phyloP scores from a whole-genome alignment of 495 filamentous ascomycete genomes.

The Durotheca rogersii region DNA sequence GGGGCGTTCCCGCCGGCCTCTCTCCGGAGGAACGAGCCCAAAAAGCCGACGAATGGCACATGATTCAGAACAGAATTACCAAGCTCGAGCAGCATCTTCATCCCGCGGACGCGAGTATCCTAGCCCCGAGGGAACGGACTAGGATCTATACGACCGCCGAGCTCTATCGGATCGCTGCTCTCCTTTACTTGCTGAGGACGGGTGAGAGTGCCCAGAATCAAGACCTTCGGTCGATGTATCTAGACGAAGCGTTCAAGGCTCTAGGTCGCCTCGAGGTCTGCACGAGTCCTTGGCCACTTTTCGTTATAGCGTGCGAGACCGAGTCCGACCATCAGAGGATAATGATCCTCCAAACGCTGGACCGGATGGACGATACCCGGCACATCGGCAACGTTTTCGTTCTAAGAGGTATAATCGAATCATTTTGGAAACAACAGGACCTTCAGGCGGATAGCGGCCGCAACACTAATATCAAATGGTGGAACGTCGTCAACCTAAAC shows the following conservation, averaged over 20 bases:
- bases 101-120: slow-evolving; percentile 14
- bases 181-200: slow-evolving; percentile 36
- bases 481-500: slow-evolving; percentile 37
- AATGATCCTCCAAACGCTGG: slow-evolving; percentile 33
- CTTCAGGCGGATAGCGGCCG: slow-evolving; percentile 37
- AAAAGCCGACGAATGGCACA: slow-evolving; percentile 27
- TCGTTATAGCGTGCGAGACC: slow-evolving; percentile 40
- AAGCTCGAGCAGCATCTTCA: slow-evolving; percentile 30
- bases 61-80: slow-evolving; percentile 26
- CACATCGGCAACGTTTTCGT: slow-evolving; percentile 41
- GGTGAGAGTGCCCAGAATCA: slow-evolving; percentile 24
- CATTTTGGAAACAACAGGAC: slow-evolving; percentile 41
- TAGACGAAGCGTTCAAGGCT: slow-evolving; percentile 30
- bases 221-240: slow-evolving; percentile 29
- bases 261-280: slow-evolving; percentile 32
- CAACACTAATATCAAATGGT: slow-evolving; percentile 34
- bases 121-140: slow-evolving; percentile 23
- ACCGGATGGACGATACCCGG: slow-evolving; percentile 37
- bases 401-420: slow-evolving; percentile 38
- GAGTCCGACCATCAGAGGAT: slow-evolving; percentile 39
- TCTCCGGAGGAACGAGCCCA: slow-evolving; percentile 18
- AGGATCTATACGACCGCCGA: slow-evolving; percentile 37
- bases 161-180: slow-evolving; percentile 37
- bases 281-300: slow-evolving; percentile 42
- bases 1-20: slow-evolving; percentile 11